These are phyloP conservation scores for Russula foetens DNA, from an alignment of 768 basidiomycete genomes.

Conservation along the genomic window DNA sequence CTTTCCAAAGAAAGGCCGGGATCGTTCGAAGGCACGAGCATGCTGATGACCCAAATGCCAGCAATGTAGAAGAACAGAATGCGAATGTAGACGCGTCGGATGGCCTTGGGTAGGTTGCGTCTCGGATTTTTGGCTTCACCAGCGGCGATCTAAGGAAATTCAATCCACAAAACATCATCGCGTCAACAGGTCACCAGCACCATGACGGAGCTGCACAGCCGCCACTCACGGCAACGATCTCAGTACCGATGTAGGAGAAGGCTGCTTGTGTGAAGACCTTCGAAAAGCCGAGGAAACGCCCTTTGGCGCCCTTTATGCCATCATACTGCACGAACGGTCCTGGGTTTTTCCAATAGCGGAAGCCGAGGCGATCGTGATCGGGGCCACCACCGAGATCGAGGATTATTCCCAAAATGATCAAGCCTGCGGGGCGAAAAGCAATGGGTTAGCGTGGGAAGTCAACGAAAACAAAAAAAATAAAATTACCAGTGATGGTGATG, in stretches of 20 bases:
- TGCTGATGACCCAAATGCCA: conserved; percentile 69
- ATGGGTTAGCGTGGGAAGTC: conserved; percentile 34
- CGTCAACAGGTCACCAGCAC: not conserved
- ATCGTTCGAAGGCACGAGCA: conserved; percentile 73
- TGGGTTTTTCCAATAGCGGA: conserved; percentile 80
- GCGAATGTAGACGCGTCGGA: conserved; percentile 58
- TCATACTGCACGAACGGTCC: conserved; percentile 78
- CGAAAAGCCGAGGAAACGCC: conserved; percentile 70
- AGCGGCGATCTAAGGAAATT: conserved; percentile 58
- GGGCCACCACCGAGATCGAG: conserved; percentile 89
- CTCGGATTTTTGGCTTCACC: conserved; percentile 90
- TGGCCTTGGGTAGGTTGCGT: conserved; percentile 50
- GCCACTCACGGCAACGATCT: conserved; percentile 84
- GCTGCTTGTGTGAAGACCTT: conserved; percentile 78
- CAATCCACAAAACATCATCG: not conserved
- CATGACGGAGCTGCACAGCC: no score
- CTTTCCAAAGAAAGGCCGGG: conserved; percentile 40
- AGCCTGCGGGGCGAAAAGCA: conserved; percentile 22
- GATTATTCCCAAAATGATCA: conserved; percentile 53
- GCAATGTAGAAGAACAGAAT: conserved; percentile 69
- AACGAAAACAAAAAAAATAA: conserved; percentile 22
- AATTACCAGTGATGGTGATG: conserved; percentile 59
- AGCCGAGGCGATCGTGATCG: conserved; percentile 59
- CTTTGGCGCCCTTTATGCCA: conserved; percentile 56
- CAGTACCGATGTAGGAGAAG: conserved; percentile 90